Percentiles rank a stretch among this genome's conserved stretches.
Evolutionary conservation across 108 stramenopile species (phyloP).

Genomic region (Phaeodactylum tricornutum): DNA sequence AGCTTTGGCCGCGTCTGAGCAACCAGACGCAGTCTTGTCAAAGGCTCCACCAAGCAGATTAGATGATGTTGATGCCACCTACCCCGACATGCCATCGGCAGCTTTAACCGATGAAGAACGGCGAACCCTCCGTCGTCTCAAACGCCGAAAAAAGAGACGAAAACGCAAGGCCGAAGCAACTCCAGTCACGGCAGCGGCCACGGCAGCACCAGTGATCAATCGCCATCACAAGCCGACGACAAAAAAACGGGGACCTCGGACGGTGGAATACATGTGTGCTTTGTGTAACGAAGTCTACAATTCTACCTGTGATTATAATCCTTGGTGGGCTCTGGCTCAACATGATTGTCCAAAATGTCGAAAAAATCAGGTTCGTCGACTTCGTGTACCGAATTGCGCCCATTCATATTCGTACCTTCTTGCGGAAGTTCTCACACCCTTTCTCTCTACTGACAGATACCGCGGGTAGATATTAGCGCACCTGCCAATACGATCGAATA

Average conservation of each 20-base stretch:
- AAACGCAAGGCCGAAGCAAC: neutral
- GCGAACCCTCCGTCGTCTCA: neutral
- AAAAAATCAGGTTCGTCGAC: constrained; percentile 47
- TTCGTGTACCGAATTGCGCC: too few species aligned
- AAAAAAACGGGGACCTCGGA: constrained; percentile 47
- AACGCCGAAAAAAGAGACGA: neutral
- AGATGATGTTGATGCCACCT: neutral
- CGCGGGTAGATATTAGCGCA: constrained; percentile 74
- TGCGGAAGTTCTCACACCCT: too few species aligned
- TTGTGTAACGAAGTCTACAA: constrained; percentile 72
- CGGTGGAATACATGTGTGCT: constrained; percentile 76
- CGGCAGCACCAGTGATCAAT: neutral
- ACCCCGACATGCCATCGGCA: neutral
- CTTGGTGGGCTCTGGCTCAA: constrained; percentile 76
- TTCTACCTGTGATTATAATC: constrained; percentile 61
- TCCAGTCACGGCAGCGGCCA: neutral
- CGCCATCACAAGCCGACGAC: constrained; percentile 3
- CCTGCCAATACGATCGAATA: constrained; percentile 81
- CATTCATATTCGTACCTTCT: too few species aligned
- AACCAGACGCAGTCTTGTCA: too few species aligned
- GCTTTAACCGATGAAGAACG: neutral
- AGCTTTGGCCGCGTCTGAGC: too few species aligned
- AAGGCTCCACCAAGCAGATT: too few species aligned
- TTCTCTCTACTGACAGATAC: constrained; percentile 56
- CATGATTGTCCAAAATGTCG: constrained; percentile 82